Evolutionary conservation across 441 rosid species (phyloP).

Genomic region (Aquilaria agallochum): DNA sequence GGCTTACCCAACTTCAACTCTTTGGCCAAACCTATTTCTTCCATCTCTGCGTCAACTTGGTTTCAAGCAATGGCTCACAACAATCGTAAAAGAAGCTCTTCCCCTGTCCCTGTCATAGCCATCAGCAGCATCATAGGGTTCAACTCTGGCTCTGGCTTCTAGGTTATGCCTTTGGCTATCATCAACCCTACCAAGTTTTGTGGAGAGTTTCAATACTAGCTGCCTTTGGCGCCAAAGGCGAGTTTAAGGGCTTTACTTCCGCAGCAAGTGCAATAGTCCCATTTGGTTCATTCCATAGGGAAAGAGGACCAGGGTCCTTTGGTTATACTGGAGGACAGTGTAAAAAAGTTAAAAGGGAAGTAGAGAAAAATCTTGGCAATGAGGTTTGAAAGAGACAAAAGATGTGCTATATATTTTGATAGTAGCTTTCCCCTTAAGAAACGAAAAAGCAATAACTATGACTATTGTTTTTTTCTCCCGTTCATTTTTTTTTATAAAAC

Average conservation of each 20-base stretch:
- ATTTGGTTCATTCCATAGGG: conserved; percentile 38
- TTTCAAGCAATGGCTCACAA: conserved; percentile 10
- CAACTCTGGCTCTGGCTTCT: conserved; percentile 31
- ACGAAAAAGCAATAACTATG: too few relatives aligned
- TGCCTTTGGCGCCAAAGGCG: conserved; percentile 20
- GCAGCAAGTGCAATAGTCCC: conserved; percentile 19
- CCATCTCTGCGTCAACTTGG: conserved; percentile 39
- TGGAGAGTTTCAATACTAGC: conserved; percentile 40
- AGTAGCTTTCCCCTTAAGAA: too few relatives aligned
- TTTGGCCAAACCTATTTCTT: conserved; percentile 56
- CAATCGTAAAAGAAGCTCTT: too few relatives aligned
- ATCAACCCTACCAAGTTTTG: conserved; percentile 67
- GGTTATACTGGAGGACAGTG: conserved; percentile 88
- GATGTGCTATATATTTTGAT: too few relatives aligned
- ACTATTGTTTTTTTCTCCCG: too few relatives aligned
- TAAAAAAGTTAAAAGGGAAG: too few relatives aligned
- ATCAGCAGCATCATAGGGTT: conserved; percentile 27
- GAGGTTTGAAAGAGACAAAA: too few relatives aligned
- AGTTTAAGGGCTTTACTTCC: conserved; percentile 21
- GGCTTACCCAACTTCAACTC: conserved; percentile 86
- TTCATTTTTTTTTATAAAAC: too few relatives aligned
- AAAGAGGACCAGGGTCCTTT: conserved; percentile 83
- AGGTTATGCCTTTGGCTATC: conserved; percentile 53
- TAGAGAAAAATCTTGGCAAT: conserved; percentile 16
- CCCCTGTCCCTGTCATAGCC: not conserved